Percentiles rank a stretch among this genome's conserved stretches.
Conservation (phyloP, 352 stramenopile genomes). For the Pythium apleroticum region DNA sequence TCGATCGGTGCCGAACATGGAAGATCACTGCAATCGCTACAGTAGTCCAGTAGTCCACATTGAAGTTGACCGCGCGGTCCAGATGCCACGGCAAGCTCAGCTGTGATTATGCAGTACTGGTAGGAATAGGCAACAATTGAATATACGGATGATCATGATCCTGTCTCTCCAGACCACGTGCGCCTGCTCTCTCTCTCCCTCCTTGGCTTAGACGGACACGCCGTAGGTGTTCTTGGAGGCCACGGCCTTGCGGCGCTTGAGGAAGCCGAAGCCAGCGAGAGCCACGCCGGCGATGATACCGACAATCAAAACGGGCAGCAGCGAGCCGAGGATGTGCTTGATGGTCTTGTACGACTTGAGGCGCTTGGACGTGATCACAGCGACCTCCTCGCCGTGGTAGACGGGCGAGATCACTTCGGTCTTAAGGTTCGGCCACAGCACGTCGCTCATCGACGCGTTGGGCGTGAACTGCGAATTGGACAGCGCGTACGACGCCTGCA, state of each 20-base stretch:
- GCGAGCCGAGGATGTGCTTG: conserved; percentile 48
- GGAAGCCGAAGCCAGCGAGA: conserved; percentile 38
- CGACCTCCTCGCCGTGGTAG: conserved; percentile 60
- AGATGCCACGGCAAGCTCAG: no score
- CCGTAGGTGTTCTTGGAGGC: not conserved
- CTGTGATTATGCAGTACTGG: not conserved
- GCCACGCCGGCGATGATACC: conserved; percentile 45
- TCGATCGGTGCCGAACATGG: no score
- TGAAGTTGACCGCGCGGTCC: no score
- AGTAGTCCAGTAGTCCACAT: no score
- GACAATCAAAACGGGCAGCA: conserved; percentile 63
- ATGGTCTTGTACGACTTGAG: conserved; percentile 54
- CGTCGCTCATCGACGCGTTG: conserved; percentile 53
- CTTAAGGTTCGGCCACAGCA: conserved; percentile 52
- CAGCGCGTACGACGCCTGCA: conserved; percentile 57
- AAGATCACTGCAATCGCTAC: no score
- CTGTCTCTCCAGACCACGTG: not conserved
- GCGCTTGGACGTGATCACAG: conserved; percentile 36
- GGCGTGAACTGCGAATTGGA: conserved; percentile 37
- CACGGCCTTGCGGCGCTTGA: conserved; percentile 39
- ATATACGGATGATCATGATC: not conserved
- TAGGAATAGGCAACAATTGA: no score
- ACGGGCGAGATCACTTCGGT: conserved; percentile 57
- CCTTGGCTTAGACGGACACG: conserved; percentile 6
- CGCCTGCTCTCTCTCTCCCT: not conserved